Conservation (phyloP, 805 yeast species). For the Kodamaea fukazawae region DNA sequence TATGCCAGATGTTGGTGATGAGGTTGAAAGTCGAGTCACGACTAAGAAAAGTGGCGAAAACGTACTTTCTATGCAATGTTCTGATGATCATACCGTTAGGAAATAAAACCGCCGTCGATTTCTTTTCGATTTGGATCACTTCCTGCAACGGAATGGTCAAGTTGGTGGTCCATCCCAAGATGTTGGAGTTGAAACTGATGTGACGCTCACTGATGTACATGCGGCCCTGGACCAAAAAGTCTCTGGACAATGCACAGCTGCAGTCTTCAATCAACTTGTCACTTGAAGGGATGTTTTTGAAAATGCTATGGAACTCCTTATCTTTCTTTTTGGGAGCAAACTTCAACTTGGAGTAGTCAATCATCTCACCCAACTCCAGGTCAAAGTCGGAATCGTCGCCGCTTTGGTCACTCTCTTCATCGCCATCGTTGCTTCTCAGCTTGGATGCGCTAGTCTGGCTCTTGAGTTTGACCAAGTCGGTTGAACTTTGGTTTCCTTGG, state of each 20-base stretch:
- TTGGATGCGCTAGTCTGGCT: slow-evolving; percentile 4
- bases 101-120: slow-evolving; percentile 81
- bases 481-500: slow-evolving; percentile 10
- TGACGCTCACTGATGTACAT: slow-evolving; percentile 75
- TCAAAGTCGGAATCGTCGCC: slow-evolving; percentile 4
- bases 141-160: slow-evolving; percentile 70
- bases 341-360: slow-evolving; percentile 12
- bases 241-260: slow-evolving; percentile 85
- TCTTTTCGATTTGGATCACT: slow-evolving; percentile 71
- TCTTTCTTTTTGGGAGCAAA: slow-evolving; percentile 29
- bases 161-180: slow-evolving; percentile 89
- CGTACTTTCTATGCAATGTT: slow-evolving; percentile 61
- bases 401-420: slow-evolving; percentile 2
- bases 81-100: slow-evolving; percentile 83
- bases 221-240: slow-evolving; percentile 84
- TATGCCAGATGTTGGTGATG: slow-evolving; percentile 68
- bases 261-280: slow-evolving; percentile 84
- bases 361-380: slow-evolving; percentile 8
- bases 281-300: slow-evolving; percentile 61
- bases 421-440: slow-evolving; percentile 7
- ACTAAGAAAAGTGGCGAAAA: slow-evolving; percentile 83
- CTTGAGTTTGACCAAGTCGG: slow-evolving; percentile 4
- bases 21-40: slow-evolving; percentile 76
- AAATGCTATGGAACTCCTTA: slow-evolving; percentile 73
- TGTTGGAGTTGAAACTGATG: slow-evolving; percentile 81